These are phyloP conservation scores for Pythium sukuiense DNA, from an alignment of 352 stramenopile species.

Conservation along the genomic window DNA sequence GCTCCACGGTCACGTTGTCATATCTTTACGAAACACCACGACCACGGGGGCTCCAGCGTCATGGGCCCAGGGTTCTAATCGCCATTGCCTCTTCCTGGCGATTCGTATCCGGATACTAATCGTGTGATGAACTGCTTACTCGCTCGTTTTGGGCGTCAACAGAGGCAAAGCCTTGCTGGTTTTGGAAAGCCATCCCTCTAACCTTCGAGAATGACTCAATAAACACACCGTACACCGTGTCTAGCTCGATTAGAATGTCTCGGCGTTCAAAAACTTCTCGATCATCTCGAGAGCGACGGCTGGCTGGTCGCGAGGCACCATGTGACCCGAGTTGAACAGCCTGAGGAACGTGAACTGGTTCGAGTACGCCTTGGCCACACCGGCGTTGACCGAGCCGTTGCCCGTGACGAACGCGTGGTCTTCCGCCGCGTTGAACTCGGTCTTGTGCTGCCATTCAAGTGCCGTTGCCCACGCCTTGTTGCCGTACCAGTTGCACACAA, in stretches of 20 bases:
- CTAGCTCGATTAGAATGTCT: conserved; percentile 20
- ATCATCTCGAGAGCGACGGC: conserved; percentile 49
- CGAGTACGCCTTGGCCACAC: conserved; percentile 12
- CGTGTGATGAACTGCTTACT: too few relatives aligned
- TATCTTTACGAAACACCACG: too few relatives aligned
- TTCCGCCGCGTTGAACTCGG: conserved; percentile 62
- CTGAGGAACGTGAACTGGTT: conserved; percentile 40
- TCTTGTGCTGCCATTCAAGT: conserved; percentile 84
- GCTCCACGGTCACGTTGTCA: too few relatives aligned
- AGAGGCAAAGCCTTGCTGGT: too few relatives aligned
- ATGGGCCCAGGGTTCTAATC: too few relatives aligned
- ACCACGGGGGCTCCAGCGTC: too few relatives aligned
- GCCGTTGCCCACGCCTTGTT: conserved; percentile 89
- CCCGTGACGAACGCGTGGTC: conserved; percentile 16
- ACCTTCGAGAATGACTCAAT: too few relatives aligned
- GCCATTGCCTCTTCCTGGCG: too few relatives aligned
- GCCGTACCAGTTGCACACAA: conserved; percentile 94
- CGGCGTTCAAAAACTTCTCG: conserved; percentile 48
- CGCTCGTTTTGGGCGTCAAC: too few relatives aligned
- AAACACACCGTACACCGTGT: too few relatives aligned
- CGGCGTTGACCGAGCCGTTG: conserved; percentile 18
- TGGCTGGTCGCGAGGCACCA: conserved; percentile 54
- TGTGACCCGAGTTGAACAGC: conserved; percentile 54
- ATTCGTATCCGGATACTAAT: too few relatives aligned
- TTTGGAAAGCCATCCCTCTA: too few relatives aligned